A percentile compares a stretch with the other conserved stretches of the same genome.
Evolutionary conservation across 83 land plant species (phyloP).

Genomic region (Picea abies): DNA sequence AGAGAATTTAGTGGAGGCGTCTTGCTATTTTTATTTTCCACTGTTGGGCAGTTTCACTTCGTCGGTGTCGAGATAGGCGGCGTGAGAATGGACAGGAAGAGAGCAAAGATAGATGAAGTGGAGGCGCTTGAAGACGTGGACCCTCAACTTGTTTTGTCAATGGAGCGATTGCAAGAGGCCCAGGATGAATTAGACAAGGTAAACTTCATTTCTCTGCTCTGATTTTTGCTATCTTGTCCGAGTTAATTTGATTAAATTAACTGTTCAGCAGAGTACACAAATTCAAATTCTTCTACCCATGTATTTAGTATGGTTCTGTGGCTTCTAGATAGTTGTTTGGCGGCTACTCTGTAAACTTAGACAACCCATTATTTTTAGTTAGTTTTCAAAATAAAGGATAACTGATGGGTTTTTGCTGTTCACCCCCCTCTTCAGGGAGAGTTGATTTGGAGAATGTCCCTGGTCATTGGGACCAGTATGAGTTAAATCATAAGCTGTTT

Average conservation of each 20-base stretch:
- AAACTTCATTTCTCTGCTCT: background rate
- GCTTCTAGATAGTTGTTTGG: background rate
- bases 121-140: constrained; percentile 20
- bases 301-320: background rate
- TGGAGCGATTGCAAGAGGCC: constrained; percentile 28
- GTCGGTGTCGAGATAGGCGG: background rate
- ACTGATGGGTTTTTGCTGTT: too few relatives aligned
- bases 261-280: background rate
- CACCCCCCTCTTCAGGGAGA: too few relatives aligned
- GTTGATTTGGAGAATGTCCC: background rate
- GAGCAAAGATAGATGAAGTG: constrained; percentile 20
- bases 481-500: too few relatives aligned
- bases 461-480: too few relatives aligned
- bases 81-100: constrained; percentile 16
- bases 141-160: constrained; percentile 22
- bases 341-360: background rate
- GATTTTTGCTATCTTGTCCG: background rate
- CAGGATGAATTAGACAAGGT: constrained; percentile 40
- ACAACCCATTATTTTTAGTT: background rate
- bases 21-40: background rate
- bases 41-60: background rate
- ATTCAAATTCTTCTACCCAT: background rate
- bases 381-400: background rate
- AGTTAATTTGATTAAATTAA: background rate
- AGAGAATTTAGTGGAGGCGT: background rate